A percentile compares a stretch with the other conserved stretches of the same genome.
phyloP scores from a whole-genome alignment of 768 basidiomycete genomes.

The Mycena maculata region DNA sequence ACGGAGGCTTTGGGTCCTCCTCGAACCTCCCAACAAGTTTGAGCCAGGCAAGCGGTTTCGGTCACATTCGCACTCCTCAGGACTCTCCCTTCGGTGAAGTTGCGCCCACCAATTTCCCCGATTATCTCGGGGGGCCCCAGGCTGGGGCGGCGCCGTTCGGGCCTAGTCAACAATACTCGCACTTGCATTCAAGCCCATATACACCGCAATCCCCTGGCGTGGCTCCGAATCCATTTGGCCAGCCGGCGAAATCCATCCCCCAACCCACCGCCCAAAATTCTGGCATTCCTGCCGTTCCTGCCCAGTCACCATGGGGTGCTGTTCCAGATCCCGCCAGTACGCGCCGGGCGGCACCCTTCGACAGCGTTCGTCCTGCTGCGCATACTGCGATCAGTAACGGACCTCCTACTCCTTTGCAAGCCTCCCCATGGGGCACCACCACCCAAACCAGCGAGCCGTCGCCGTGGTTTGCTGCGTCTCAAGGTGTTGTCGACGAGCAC shows the following conservation, averaged over 20 bases:
- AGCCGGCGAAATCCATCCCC: conserved; percentile 33
- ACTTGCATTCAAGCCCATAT: conserved; percentile 29
- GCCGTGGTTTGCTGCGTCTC: conserved; percentile 65
- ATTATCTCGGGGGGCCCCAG: conserved; percentile 23
- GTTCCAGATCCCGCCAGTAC: conserved; percentile 39
- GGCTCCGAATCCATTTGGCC: conserved; percentile 22
- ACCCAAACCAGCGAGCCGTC: conserved; percentile 56
- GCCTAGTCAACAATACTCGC: conserved; percentile 33
- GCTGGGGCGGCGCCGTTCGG: conserved; percentile 17
- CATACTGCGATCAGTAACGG: conserved; percentile 47
- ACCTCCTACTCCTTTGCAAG: conserved; percentile 40
- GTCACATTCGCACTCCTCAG: conserved; percentile 22
- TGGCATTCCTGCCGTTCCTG: conserved; percentile 34
- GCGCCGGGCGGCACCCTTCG: conserved; percentile 56
- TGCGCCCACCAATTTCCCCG: conserved; percentile 20
- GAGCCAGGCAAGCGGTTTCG: conserved; percentile 27
- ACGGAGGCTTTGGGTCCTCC: conserved; percentile 23
- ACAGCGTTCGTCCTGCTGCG: conserved; percentile 54
- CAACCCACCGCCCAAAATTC: conserved; percentile 31
- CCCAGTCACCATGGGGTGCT: conserved; percentile 53
- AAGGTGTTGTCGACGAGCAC: conserved; percentile 55
- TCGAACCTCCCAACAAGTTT: conserved; percentile 13
- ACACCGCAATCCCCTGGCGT: conserved; percentile 21
- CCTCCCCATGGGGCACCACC: conserved; percentile 53
- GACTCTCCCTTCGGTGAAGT: conserved; percentile 17